These are phyloP conservation scores for Hortiboletus campestris DNA, from an alignment of 768 basidiomycete genomes.

Conservation along the genomic window DNA sequence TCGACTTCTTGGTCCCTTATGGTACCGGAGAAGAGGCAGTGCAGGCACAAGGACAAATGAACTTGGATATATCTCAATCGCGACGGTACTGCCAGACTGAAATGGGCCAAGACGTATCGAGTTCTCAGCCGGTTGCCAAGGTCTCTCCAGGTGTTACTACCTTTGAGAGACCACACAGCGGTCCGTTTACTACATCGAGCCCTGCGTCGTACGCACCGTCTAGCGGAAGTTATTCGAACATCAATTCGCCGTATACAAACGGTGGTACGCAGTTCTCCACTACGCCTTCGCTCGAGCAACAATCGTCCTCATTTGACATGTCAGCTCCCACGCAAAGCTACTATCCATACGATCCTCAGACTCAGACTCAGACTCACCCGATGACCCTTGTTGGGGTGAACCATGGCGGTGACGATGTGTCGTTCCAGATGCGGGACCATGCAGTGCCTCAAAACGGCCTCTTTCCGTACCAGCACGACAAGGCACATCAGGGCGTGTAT, in stretches of 20 bases:
- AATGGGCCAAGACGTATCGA: slow-evolving; percentile 8
- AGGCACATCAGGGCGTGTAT: slow-evolving; percentile 24
- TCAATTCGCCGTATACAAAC: slow-evolving; percentile 27
- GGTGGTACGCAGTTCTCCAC: slow-evolving; percentile 14
- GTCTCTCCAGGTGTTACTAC: not conserved
- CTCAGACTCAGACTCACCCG: slow-evolving; percentile 10
- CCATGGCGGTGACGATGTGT: slow-evolving; percentile 14
- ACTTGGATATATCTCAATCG: slow-evolving; percentile 15
- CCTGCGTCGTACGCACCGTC: slow-evolving; percentile 26
- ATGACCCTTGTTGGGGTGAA: slow-evolving; percentile 21
- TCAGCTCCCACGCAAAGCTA: slow-evolving; percentile 16
- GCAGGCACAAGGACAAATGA: slow-evolving; percentile 12
- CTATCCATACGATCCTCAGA: slow-evolving; percentile 21
- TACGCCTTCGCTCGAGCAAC: slow-evolving; percentile 23
- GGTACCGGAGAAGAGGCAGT: slow-evolving; percentile 15
- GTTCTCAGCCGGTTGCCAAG: slow-evolving; percentile 12
- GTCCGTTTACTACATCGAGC: slow-evolving; percentile 18
- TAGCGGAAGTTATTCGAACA: slow-evolving; percentile 22
- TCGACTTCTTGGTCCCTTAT: slow-evolving; percentile 28
- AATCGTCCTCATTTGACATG: slow-evolving; percentile 21
- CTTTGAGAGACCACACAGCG: slow-evolving; percentile 26
- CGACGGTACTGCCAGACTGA: slow-evolving; percentile 15
- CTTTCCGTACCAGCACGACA: slow-evolving; percentile 23
- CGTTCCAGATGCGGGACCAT: slow-evolving; percentile 18
- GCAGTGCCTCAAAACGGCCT: slow-evolving; percentile 16